phyloP scores from a whole-genome alignment of 306 rosid species.

The Crotalaria pallida region DNA sequence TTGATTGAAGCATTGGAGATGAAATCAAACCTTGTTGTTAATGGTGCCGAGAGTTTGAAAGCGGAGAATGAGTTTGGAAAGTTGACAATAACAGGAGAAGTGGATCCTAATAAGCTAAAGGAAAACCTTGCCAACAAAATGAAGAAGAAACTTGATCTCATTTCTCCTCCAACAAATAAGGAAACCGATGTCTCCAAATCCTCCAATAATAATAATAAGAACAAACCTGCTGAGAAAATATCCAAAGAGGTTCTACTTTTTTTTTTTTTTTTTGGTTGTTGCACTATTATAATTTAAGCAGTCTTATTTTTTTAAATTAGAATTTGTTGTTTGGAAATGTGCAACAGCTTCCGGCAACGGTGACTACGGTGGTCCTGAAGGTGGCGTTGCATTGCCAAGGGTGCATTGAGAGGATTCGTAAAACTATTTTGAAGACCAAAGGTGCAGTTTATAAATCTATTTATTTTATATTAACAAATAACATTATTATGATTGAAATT shows the following conservation, averaged over 20 bases:
- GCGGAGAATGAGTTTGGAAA: conserved; percentile 37
- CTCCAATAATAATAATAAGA: conserved; percentile 19
- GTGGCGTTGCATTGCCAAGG: conserved; percentile 64
- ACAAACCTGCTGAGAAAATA: conserved; percentile 24
- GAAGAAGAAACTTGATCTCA: conserved; percentile 58
- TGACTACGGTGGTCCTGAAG: conserved; percentile 60
- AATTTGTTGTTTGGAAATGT: background rate
- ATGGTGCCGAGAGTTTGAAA: conserved; percentile 47
- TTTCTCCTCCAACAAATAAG: conserved; percentile 46
- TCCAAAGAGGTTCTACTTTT: conserved; percentile 36
- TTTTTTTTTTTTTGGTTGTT: background rate
- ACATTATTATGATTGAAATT: no score
- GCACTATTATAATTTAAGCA: no score
- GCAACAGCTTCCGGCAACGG: conserved; percentile 40
- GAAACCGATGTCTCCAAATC: conserved; percentile 34
- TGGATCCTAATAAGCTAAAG: conserved; percentile 44
- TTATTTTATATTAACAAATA: no score
- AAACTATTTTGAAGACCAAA: conserved; percentile 32
- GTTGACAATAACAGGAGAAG: conserved; percentile 48
- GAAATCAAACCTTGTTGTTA: conserved; percentile 26
- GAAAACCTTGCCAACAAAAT: conserved; percentile 39
- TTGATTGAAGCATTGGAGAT: conserved; percentile 14
- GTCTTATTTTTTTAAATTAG: background rate
- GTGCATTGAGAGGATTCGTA: conserved; percentile 47
- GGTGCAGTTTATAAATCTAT: conserved; percentile 24